These are phyloP conservation scores for Butyriboletus loyo DNA, from an alignment of 768 basidiomycete genomes.

Conservation along the genomic window DNA sequence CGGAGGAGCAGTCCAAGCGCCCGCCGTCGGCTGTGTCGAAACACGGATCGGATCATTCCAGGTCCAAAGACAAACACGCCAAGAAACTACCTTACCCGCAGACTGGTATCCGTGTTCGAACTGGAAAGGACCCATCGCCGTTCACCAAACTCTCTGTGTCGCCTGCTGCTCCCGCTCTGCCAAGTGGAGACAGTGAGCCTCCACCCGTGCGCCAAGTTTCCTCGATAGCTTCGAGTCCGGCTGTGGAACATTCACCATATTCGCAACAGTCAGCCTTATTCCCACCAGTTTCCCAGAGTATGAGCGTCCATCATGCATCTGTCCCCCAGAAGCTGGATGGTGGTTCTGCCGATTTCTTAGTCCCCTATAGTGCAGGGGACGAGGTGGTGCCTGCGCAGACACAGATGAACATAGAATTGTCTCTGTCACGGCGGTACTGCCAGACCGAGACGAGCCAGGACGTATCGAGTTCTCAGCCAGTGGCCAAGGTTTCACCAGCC, in stretches of 20 bases:
- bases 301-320: neutral
- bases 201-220: slow-evolving; percentile 6
- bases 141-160: slow-evolving; percentile 12
- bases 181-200: slow-evolving; percentile 13
- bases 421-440: slow-evolving; percentile 15
- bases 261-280: slow-evolving; percentile 14
- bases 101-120: slow-evolving; percentile 46
- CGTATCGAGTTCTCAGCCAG: slow-evolving; percentile 2
- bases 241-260: slow-evolving; percentile 10
- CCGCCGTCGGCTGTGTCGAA: slow-evolving; percentile 10
- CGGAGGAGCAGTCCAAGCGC: slow-evolving; percentile 16
- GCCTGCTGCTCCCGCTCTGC: slow-evolving; percentile 4
- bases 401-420: slow-evolving; percentile 13
- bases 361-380: slow-evolving; percentile 21
- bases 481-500: slow-evolving; percentile 4
- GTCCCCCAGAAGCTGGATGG: slow-evolving; percentile 17
- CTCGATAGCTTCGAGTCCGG: slow-evolving; percentile 12
- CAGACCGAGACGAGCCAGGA: slow-evolving; percentile 14
- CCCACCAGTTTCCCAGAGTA: slow-evolving; percentile 3
- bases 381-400: slow-evolving; percentile 12
- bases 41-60: slow-evolving; percentile 19
- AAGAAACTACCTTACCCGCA: slow-evolving; percentile 43
- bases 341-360: slow-evolving; percentile 20
- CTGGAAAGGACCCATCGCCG: slow-evolving; percentile 33
- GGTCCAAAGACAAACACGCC: slow-evolving; percentile 39